A percentile compares a stretch with the other conserved stretches of the same genome.
These are phyloP conservation scores for Ulota crispa DNA, from an alignment of 225 moss, liverwort and hornwort genomes.

Conservation along the genomic window DNA sequence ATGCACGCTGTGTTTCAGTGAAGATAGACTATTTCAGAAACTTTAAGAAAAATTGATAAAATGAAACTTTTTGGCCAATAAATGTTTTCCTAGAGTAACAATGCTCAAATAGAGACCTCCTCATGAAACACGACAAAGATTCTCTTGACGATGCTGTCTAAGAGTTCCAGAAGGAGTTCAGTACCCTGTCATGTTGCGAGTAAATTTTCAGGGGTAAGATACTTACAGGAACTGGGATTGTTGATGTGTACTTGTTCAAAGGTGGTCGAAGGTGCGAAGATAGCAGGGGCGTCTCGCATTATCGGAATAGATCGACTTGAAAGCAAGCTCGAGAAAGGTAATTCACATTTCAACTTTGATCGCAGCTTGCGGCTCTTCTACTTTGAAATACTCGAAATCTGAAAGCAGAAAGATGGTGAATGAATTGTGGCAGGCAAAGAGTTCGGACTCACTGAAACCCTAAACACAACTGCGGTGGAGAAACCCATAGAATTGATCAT, in stretches of 20 bases:
- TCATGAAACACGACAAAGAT: not conserved
- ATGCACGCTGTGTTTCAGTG: not conserved
- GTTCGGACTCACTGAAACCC: conserved; percentile 46
- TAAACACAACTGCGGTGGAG: conserved; percentile 22
- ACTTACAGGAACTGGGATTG: not conserved
- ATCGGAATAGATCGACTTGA: conserved; percentile 68
- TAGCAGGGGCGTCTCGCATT: conserved; percentile 70
- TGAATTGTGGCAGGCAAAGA: conserved; percentile 35
- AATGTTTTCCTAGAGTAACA: not conserved
- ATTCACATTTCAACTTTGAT: not conserved
- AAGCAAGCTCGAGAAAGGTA: conserved; percentile 60
- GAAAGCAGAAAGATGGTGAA: not conserved
- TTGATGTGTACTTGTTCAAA: conserved; percentile 20
- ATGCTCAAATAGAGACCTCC: not conserved
- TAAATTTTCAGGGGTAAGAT: not conserved
- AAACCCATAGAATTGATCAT: conserved; percentile 36
- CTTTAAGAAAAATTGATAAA: not conserved
- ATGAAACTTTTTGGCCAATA: not conserved
- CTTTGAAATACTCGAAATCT: not conserved
- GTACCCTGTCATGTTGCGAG: not conserved
- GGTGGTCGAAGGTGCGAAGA: conserved; percentile 69
- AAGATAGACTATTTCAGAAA: not conserved
- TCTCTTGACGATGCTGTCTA: not conserved
- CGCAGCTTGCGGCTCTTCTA: not conserved
- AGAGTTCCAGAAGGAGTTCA: not conserved